Conservation (phyloP, 139 green algal genomes). For the Coccomyxa sp. region DNA sequence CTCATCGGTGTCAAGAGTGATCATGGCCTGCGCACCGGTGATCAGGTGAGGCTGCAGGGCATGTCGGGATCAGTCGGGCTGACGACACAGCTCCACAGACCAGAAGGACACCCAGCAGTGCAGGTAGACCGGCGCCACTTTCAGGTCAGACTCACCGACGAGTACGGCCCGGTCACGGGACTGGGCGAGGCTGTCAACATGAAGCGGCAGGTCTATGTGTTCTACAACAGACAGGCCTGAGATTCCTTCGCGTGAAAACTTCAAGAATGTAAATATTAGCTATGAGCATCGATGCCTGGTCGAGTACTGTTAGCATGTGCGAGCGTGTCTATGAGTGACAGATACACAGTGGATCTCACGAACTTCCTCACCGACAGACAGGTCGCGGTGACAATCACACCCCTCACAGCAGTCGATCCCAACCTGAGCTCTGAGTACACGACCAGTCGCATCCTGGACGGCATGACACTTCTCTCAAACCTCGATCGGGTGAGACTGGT, state of each 20-base stretch:
- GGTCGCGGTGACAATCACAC: neutral
- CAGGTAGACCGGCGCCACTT: neutral
- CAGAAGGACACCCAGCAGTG: neutral
- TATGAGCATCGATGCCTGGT: neutral
- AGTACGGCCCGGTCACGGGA: neutral
- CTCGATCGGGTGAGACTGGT: neutral
- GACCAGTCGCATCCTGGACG: neutral
- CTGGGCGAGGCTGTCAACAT: neutral
- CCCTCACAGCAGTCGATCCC: neutral
- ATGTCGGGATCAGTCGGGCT: neutral
- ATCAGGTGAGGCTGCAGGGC: neutral
- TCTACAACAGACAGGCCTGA: neutral
- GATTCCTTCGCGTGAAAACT: neutral
- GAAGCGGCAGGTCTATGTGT: neutral
- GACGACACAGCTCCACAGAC: neutral
- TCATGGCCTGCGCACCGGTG: neutral
- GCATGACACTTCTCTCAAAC: neutral
- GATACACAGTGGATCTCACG: neutral
- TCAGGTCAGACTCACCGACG: neutral
- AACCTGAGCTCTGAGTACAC: neutral
- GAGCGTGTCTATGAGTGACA: neutral
- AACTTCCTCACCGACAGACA: neutral
- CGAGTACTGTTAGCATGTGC: neutral
- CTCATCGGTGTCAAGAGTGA: neutral
- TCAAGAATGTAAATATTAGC: neutral